Base-by-base conservation (phyloP, 1,284 basidiomycete species). In the Pseudozyma thailandica region DNA sequence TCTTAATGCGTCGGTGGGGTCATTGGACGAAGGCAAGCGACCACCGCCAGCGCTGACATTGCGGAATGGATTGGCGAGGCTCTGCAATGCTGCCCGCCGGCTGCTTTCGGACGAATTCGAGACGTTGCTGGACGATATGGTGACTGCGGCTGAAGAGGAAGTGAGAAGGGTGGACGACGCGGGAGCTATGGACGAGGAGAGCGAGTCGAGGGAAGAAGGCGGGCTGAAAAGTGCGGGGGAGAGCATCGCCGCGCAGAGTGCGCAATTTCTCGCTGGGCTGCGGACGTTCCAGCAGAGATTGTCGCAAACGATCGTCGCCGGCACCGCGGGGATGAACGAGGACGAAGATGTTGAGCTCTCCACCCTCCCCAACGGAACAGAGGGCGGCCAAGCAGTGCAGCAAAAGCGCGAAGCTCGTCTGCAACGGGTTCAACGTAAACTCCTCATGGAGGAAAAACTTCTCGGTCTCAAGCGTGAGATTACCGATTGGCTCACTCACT, bases 401-500 rank as follows among this genome's bases (percentile, higher is more conserved):
- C 51, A 53, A 44, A 41, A 33, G 12, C 53, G 62, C 4, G 62
- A 72, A 52, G 69, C 58, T 1, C 53, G 69, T 7, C 31, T 72
- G 13, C 55, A 59, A 30, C 55, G 64, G 8, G 70, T 72, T 0
- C 63, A 72, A 38, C 50, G 60, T 6, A 63, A 62, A 20, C 55
- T 72, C 8, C 47, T 68, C 18, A 63, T 66, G 63, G 70, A 72
- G 21, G 70, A 72, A 28, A 72, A 68, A 21, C 55, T 72, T 6
- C 55, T 72, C 16, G 60, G 70, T 18, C 45, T 72, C 18, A 72
- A 72, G 38, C 59, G 70, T 5, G 64, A 72, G 35, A 66, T 72
- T 37, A 68, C 70, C 26, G 70, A 72, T 42, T 72, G 63, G 58
- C 51, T 72, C 52, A 52, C 43, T 0, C 42, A 43, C 28, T 48